A percentile compares a stretch with the other conserved stretches of the same genome.
phyloP scores from a whole-genome alignment of 768 basidiomycete species.

The Boletus eberwhitei region DNA sequence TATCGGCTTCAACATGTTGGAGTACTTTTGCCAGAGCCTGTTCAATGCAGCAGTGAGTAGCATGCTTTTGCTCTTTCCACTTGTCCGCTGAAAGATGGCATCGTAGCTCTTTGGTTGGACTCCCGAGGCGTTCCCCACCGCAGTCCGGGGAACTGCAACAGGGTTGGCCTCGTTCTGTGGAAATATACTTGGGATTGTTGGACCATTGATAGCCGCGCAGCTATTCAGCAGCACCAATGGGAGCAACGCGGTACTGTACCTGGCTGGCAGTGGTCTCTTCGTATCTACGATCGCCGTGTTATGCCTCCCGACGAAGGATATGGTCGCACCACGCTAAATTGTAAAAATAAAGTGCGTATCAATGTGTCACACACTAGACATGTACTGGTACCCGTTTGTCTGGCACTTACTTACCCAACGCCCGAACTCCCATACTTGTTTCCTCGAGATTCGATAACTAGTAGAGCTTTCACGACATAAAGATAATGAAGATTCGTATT shows the following conservation, averaged over 20 bases:
- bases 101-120: slow-evolving; percentile 15
- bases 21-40: slow-evolving; percentile 9
- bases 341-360: background rate
- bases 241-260: slow-evolving; percentile 6
- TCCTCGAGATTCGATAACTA: too few relatives aligned
- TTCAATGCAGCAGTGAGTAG: slow-evolving; percentile 7
- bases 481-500: too few relatives aligned
- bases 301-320: slow-evolving; percentile 9
- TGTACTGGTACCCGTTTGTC: too few relatives aligned
- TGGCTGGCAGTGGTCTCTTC: slow-evolving; percentile 11
- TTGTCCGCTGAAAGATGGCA: background rate
- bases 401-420: too few relatives aligned
- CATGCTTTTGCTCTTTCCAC: background rate
- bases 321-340: slow-evolving; percentile 12
- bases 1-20: slow-evolving; percentile 8
- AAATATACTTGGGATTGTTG: slow-evolving; percentile 1
- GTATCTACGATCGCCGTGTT: slow-evolving; percentile 5
- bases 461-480: too few relatives aligned
- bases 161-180: slow-evolving; percentile 5
- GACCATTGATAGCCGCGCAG: background rate
- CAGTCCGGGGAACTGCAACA: slow-evolving; percentile 13
- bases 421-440: too few relatives aligned
- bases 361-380: background rate
- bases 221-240: slow-evolving; percentile 4
- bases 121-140: slow-evolving; percentile 14